phyloP scores from a whole-genome alignment of 306 rosid species.

The Prunus padus region DNA sequence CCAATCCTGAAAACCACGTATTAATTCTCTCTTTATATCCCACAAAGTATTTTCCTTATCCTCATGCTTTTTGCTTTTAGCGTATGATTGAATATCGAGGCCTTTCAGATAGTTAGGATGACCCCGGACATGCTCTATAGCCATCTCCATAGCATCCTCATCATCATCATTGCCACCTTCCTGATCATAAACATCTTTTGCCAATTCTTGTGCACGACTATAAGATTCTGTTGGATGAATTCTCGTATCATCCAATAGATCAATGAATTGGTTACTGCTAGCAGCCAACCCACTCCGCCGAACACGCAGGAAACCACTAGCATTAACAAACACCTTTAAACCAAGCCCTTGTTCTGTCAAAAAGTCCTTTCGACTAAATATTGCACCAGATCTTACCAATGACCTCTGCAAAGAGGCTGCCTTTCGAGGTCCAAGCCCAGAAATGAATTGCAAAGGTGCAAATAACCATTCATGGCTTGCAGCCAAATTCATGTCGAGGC shows the following conservation, averaged over 20 bases:
- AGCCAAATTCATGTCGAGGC: slow-evolving; percentile 87
- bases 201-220: slow-evolving; percentile 83
- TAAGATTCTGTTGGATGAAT: slow-evolving; percentile 90
- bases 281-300: slow-evolving; percentile 91
- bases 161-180: slow-evolving; percentile 75
- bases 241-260: slow-evolving; percentile 93
- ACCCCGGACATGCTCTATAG: slow-evolving; percentile 51
- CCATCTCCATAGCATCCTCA: slow-evolving; percentile 53
- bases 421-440: slow-evolving; percentile 97
- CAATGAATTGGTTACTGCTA: slow-evolving; percentile 77
- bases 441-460: slow-evolving; percentile 77
- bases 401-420: slow-evolving; percentile 90
- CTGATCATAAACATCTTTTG: slow-evolving; percentile 82
- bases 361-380: slow-evolving; percentile 83
- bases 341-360: slow-evolving; percentile 65
- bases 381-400: slow-evolving; percentile 79
- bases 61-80: slow-evolving; percentile 48
- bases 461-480: slow-evolving; percentile 90
- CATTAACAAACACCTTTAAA: slow-evolving; percentile 87
- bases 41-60: slow-evolving; percentile 69
- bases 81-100: slow-evolving; percentile 76
- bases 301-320: slow-evolving; percentile 92
- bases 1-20: slow-evolving; percentile 96
- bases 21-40: slow-evolving; percentile 80
- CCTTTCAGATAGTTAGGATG: slow-evolving; percentile 68